A percentile compares a stretch with the other conserved stretches of the same genome.
Evolutionary conservation across 805 yeast species (phyloP).

Genomic region (Candida incommunis): DNA sequence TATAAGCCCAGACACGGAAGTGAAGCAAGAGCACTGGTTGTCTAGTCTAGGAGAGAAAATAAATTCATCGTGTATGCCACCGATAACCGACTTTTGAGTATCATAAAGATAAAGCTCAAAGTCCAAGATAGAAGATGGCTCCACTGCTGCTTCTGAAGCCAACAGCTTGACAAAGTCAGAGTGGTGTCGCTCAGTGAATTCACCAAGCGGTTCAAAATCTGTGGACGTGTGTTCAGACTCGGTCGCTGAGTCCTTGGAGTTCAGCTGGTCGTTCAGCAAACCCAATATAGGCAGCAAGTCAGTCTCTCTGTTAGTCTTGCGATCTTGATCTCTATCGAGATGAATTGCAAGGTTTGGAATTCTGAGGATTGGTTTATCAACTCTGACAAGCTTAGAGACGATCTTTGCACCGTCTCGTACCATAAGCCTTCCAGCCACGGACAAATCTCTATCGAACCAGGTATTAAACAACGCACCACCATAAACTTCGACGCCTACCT

Average conservation of each 20-base stretch:
- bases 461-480: conserved; percentile 86
- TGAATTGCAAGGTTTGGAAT: conserved; percentile 95
- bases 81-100: conserved; percentile 67
- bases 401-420: conserved; percentile 34
- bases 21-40: conserved; percentile 75
- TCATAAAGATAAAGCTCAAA: conserved; percentile 81
- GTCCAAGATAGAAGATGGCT: conserved; percentile 56
- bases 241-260: conserved; percentile 13
- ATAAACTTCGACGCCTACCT: conserved; percentile 85
- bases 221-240: conserved; percentile 29
- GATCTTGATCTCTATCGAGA: conserved; percentile 25
- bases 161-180: conserved; percentile 51
- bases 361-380: conserved; percentile 71
- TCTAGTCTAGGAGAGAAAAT: conserved; percentile 86
- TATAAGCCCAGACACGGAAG: conserved; percentile 60
- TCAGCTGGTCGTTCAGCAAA: conserved; percentile 26
- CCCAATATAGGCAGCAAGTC: conserved; percentile 84
- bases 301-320: conserved; percentile 73
- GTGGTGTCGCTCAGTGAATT: conserved; percentile 46
- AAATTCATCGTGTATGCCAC: conserved; percentile 85
- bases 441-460: conserved; percentile 91
- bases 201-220: conserved; percentile 32
- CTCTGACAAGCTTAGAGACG: conserved; percentile 58
- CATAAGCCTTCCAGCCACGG: conserved; percentile 84
- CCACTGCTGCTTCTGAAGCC: conserved; percentile 47